Conservation (phyloP, 2,329 filamentous ascomycete species). For the Diaporthe sp. region DNA sequence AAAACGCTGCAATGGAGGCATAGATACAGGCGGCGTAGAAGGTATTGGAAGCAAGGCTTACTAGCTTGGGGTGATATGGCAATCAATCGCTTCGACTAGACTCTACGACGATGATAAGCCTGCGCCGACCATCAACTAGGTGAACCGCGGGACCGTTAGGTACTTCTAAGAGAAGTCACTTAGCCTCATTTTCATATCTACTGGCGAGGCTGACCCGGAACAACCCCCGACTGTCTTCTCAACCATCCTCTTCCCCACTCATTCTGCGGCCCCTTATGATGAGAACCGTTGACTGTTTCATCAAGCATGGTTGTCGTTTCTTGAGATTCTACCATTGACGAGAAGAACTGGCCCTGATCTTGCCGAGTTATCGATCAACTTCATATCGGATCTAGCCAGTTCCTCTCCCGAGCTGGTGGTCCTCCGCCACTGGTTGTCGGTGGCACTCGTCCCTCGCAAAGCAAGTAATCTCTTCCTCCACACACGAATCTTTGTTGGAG, state of each 20-base stretch:
- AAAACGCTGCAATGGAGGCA: not conserved
- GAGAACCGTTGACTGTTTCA: not conserved
- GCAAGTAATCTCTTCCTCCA: not conserved
- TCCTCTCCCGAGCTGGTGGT: too few species aligned
- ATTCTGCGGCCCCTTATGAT: accelerated
- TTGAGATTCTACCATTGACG: too few species aligned
- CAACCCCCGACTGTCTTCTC: too few species aligned
- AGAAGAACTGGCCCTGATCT: too few species aligned
- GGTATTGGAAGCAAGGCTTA: not conserved
- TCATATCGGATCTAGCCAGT: too few species aligned
- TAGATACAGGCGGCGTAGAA: not conserved
- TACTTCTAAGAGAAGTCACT: not conserved
- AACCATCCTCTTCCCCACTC: too few species aligned
- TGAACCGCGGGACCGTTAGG: not conserved
- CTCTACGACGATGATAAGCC: not conserved
- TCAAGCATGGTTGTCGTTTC: too few species aligned
- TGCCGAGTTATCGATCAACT: too few species aligned
- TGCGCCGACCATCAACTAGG: not conserved
- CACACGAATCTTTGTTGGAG: not conserved
- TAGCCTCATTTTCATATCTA: not conserved
- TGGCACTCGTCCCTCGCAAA: not conserved
- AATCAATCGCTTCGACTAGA: not conserved
- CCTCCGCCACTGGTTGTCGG: too few species aligned
- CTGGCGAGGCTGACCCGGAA: too few species aligned
- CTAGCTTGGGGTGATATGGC: not conserved